Evolutionary conservation across 345 rosid genomes (phyloP).

Genomic region (Populus nigra): DNA sequence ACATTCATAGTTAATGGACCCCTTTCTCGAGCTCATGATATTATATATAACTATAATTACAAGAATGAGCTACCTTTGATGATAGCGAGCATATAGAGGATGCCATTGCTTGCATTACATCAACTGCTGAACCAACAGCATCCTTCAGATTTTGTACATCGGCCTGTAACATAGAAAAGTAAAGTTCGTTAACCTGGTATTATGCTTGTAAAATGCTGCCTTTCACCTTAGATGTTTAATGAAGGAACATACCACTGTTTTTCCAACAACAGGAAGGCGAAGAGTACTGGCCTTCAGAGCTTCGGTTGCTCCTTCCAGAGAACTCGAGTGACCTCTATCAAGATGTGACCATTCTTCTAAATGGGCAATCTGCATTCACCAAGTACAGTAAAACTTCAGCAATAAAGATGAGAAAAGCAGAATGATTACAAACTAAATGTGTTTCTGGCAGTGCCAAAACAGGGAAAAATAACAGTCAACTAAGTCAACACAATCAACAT

Average conservation of each 20-base stretch:
- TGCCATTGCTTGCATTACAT: slow-evolving; percentile 81
- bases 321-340: slow-evolving; percentile 65
- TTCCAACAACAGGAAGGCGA: slow-evolving; percentile 84
- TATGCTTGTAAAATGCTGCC: neutral
- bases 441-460: neutral
- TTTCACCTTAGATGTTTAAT: neutral
- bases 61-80: slow-evolving; percentile 49
- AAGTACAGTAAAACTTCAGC: slow-evolving; percentile 13
- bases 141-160: slow-evolving; percentile 78
- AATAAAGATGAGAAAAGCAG: slow-evolving; percentile 8
- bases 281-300: slow-evolving; percentile 93
- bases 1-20: neutral
- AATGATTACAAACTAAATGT: neutral
- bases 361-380: slow-evolving; percentile 46
- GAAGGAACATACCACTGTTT: slow-evolving; percentile 51
- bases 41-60: neutral
- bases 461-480: slow-evolving; percentile 5
- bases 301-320: slow-evolving; percentile 76
- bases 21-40: neutral
- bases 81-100: slow-evolving; percentile 61
- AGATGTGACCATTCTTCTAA: slow-evolving; percentile 77
- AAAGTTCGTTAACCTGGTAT: slow-evolving; percentile 12
- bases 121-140: slow-evolving; percentile 77
- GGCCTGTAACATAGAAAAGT: slow-evolving; percentile 40
- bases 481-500: neutral